A percentile compares a stretch with the other conserved stretches of the same genome.
Conservation (phyloP, 257 asterid genomes). For the Solanum verrucosum region DNA sequence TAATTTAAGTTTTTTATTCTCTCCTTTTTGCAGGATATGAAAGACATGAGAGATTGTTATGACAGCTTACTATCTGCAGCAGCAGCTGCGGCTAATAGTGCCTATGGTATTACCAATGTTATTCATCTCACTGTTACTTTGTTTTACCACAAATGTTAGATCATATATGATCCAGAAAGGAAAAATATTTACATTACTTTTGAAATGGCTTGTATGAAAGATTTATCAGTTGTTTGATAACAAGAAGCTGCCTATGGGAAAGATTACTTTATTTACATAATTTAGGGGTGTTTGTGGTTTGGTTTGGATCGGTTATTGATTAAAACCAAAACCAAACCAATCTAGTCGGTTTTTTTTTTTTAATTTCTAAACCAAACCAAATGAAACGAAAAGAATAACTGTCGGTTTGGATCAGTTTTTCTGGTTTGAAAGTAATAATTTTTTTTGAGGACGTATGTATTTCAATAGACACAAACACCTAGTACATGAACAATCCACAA, state of each 20-base stretch:
- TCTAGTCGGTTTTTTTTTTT: too few species aligned
- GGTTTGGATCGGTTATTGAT: too few species aligned
- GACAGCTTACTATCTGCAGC: constrained; percentile 95
- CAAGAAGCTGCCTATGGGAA: neutral
- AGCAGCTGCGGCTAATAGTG: constrained; percentile 91
- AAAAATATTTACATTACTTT: neutral
- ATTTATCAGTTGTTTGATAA: neutral
- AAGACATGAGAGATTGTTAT: constrained; percentile 83
- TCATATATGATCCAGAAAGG: neutral
- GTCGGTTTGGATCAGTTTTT: too few species aligned
- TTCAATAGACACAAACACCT: too few species aligned
- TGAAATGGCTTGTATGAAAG: neutral
- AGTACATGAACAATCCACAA: too few species aligned
- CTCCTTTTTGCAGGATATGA: constrained; percentile 61
- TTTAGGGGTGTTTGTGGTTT: too few species aligned
- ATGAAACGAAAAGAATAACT: too few species aligned
- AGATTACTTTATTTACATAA: neutral
- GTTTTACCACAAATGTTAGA: neutral
- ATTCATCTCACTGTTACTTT: neutral
- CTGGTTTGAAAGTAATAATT: too few species aligned
- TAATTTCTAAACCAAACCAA: too few species aligned
- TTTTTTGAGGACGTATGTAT: too few species aligned
- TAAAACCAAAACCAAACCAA: too few species aligned
- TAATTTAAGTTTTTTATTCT: neutral
- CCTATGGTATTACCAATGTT: constrained; percentile 47